Base-by-base conservation (phyloP, 2,329 filamentous ascomycete species). In the Fusarium siculi region DNA sequence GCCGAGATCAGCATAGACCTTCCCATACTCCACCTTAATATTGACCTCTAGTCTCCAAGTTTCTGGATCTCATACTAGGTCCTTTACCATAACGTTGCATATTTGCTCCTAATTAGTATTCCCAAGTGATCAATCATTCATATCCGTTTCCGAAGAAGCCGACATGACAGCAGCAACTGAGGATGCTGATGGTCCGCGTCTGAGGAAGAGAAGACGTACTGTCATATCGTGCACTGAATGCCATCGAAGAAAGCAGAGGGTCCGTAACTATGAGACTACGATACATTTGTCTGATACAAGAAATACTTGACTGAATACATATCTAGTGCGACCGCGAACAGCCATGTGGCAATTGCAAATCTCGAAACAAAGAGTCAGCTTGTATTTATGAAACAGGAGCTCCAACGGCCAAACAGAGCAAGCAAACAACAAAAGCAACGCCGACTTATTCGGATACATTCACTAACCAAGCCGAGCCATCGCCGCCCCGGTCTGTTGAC, bases 211-310 rank as follows among this genome's bases (percentile, higher is more conserved):
- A 72, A 86, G 88, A 75, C 85, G 90, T 43, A 84, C 89, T 46
- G 88, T 91, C 49, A 89, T 91, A 64, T 91, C 88, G 12, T 92
- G 90, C 74, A 89, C 86, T 16, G 89, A 92, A 77, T 92, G 90
- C 73, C 90, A 91, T 79, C 84, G 89, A 68, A 85, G 90, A 67
- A 92, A 92, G 77, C 88, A 90, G 77, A 89, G 89, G 84, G 87
- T 87, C 54, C 39, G 75, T 67, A 30, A 23, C 23, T 21, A 30
- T 10, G 7, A 36, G 14, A 36, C 19, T 23, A 19, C 19, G 6
- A 11, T 32, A 19, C 16, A 19, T 7, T 15, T 25, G 15, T 11
- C 28, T 10, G 30, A 9, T 14, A 32, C 7, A 11, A 7, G n/a
- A 21, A 21, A 9, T 21, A 40, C 15, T 25, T 34, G 47, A 49